Evolutionary conservation across 768 basidiomycete genomes (phyloP), one percentile per base, ranked within the genome.

Genomic region (Tremella fuciformis): DNA sequence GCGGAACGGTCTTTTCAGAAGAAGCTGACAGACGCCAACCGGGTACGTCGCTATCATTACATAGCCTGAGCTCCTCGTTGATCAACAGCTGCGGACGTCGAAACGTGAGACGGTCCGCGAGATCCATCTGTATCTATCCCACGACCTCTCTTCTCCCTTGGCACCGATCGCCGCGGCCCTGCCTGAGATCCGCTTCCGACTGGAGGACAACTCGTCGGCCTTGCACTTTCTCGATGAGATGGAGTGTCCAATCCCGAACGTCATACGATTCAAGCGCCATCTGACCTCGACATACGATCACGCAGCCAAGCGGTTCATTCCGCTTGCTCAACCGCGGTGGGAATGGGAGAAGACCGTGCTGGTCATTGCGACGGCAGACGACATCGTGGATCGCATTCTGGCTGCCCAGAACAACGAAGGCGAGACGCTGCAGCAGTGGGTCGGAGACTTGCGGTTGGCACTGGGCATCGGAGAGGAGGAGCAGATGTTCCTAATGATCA

Each of bases 71-170:
- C 2, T 19, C 13, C 15, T 11, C 18, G 46, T 56, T 57, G 19
- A 59, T 22, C 34, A 7, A 41, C 47, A 74, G 65, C 59, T 74
- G 0, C 65, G 70, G 7, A 62, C 59, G 4, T 63, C 62, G 50
- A 73, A 74, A 51, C 62, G 64, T 52, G 73, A 71, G n/a, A 59
- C 68, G 0, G 62, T 76, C 49, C 64, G 69, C 9, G 71, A 76
- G 54, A 60, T 76, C 39, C 60, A 70, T 38, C 44, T 73, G 9
- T 71, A 71, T 52, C 55, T 74, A 29, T 71, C 75, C 1, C 37
- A 58, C 11, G 69, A 71, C 40, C 60, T 71, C 19, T 25, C 52
- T 3, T 34, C 34, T 2, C 66, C 70, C 13, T 53, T 57, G 6
- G 64, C 72, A 13, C 62, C 65, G n/a, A 67, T 76, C 29, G 69